Evolutionary conservation across 2,329 filamentous ascomycete species (phyloP), one percentile per base, ranked within the genome.

Genomic region (Cytospora leucostoma): DNA sequence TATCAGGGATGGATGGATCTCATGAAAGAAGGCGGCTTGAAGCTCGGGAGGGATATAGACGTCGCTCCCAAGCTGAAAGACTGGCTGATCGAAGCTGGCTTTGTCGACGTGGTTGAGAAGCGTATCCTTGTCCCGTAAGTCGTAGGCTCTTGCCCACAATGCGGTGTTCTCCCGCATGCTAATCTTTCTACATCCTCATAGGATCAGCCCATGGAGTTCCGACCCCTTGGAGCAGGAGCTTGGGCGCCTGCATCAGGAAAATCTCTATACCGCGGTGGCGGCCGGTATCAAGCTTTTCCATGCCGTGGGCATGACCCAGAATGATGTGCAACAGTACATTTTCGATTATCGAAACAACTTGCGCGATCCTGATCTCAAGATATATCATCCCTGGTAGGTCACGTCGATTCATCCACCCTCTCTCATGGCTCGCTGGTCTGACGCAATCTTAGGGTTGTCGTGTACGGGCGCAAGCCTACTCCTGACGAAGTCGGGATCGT

Each of bases 101-200:
- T 87, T 65, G 78, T 82, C 7, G 82, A 86, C 58, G 77, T 86
- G n/a, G 76, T 80, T 34, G 77, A 86, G 69, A 47, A 47, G n/a
- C n/a, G n/a, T 6, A 47, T 47, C 10, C n/a, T 47, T 8, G 44
- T 47, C n/a, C 44, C 44, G 44, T 47, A 12, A 47, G 44, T 47
- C 8, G 11, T 19, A 12, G 44, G 5, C 7, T 47, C 19, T 21
- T 10, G n/a, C 21, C 27, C 27, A 27, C 27, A 27, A 12, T 4
- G 3, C 12, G 3, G 44, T 21, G 44, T n/a, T 7, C 40, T 10
- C 44, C 19, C n/a, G 8, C n/a, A 10, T 47, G 11, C 44, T 47
- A 17, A 47, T 21, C n/a, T 3, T 47, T 21, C n/a, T 47, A 47
- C n/a, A 17, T 19, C 12, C n/a, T 1, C 7, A 47, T 21, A 47